Evolutionary conservation across 345 rosid species (phyloP).

Genomic region (Ceriops decandra): DNA sequence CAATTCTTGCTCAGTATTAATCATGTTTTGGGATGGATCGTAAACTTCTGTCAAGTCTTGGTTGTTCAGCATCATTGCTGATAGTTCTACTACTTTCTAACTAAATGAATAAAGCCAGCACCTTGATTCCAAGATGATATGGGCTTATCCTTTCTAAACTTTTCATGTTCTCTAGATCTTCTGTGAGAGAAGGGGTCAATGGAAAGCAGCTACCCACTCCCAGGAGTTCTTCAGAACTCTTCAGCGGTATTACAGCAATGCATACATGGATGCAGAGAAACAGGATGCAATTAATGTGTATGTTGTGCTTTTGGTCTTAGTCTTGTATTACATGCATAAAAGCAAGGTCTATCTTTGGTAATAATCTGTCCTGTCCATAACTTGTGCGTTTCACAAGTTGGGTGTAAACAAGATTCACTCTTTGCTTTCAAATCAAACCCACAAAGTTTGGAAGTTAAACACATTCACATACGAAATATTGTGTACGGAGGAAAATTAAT

Average conservation of each 20-base stretch:
- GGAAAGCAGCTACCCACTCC: slow-evolving; percentile 98
- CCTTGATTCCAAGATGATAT: too few relatives aligned
- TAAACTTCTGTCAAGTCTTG: not conserved
- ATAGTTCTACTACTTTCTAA: too few relatives aligned
- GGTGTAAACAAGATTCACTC: too few relatives aligned
- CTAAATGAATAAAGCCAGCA: too few relatives aligned
- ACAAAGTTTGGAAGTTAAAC: too few relatives aligned
- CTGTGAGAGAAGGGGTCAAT: slow-evolving; percentile 92
- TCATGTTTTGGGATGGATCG: not conserved
- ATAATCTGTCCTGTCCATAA: not conserved
- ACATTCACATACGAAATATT: too few relatives aligned
- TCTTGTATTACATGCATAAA: not conserved
- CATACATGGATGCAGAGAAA: slow-evolving; percentile 93
- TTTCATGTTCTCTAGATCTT: slow-evolving; percentile 58
- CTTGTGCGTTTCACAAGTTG: not conserved
- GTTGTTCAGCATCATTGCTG: too few relatives aligned
- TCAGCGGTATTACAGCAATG: slow-evolving; percentile 92
- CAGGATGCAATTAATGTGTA: slow-evolving; percentile 95
- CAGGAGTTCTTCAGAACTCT: slow-evolving; percentile 98
- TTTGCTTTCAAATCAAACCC: too few relatives aligned
- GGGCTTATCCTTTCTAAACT: not conserved
- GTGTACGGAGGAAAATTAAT: too few relatives aligned
- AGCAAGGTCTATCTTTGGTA: not conserved
- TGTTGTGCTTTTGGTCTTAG: not conserved
- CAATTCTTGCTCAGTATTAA: not conserved